phyloP scores from a whole-genome alignment of 1,284 basidiomycete species.

The Testicularia cyperi region DNA sequence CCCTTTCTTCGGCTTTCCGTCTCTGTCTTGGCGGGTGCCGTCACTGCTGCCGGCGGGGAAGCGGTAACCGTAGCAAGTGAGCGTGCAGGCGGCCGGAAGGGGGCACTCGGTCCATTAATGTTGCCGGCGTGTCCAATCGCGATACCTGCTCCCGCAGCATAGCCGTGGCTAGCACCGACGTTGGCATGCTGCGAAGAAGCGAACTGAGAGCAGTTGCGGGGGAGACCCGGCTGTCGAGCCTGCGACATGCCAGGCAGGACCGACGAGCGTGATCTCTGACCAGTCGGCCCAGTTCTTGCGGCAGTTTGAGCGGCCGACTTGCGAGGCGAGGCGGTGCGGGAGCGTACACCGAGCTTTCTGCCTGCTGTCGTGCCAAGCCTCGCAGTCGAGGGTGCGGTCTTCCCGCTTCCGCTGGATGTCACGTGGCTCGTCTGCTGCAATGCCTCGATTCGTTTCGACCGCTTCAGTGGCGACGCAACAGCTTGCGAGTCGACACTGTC shows the following conservation, averaged over 20 bases:
- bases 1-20: background rate
- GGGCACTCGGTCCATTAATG: constrained; percentile 12
- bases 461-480: constrained; percentile 20
- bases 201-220: constrained; percentile 22
- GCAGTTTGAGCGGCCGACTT: background rate
- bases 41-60: background rate
- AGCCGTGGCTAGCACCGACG: background rate
- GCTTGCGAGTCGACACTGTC: background rate
- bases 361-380: no score
- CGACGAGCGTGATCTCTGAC: background rate
- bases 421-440: constrained; percentile 18
- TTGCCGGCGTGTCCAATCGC: background rate
- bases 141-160: no score
- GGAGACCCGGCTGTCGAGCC: constrained; percentile 25
- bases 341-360: constrained; percentile 31
- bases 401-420: no score
- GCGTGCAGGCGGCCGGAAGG: constrained; percentile 21
- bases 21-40: background rate
- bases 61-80: no score
- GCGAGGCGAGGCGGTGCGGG: constrained; percentile 11
- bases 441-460: constrained; percentile 31
- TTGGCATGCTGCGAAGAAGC: constrained; percentile 3
- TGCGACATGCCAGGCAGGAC: constrained; percentile 21
- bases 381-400: no score
- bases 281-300: background rate